Percentiles rank a stretch among this genome's conserved stretches.
Conservation (phyloP, 148 eudicot species). For the Salicornia ramosissima region DNA sequence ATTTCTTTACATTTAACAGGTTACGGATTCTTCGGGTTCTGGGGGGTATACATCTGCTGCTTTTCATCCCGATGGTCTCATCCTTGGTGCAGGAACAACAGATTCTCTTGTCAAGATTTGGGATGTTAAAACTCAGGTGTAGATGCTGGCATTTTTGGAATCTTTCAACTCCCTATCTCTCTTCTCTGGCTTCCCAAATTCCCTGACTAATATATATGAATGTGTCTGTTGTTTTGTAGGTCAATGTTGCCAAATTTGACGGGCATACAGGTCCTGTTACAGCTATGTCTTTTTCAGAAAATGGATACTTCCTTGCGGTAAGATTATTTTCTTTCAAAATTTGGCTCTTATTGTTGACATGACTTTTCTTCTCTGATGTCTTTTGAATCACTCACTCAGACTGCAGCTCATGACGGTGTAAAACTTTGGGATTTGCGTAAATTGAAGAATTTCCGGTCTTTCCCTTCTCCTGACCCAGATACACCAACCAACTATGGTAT, state of each 20-base stretch:
- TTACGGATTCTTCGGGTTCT: constrained; percentile 57
- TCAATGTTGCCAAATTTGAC: constrained; percentile 84
- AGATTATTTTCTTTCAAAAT: constrained; percentile 2
- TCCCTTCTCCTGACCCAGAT: constrained; percentile 63
- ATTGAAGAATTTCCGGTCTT: constrained; percentile 76
- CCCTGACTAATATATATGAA: neutral
- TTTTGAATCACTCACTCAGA: constrained; percentile 46
- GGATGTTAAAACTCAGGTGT: constrained; percentile 98
- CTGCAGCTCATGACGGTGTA: constrained; percentile 96
- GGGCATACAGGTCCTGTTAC: constrained; percentile 86
- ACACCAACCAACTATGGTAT: constrained; percentile 83
- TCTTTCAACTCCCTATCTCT: neutral
- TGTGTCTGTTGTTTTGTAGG: constrained; percentile 34
- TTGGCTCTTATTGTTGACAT: neutral
- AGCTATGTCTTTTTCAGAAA: constrained; percentile 90
- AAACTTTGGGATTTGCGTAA: constrained; percentile 96
- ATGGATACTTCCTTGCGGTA: constrained; percentile 97
- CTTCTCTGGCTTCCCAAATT: neutral
- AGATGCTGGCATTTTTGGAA: neutral
- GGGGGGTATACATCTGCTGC: constrained; percentile 95
- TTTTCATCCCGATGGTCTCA: constrained; percentile 98
- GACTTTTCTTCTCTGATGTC: constrained; percentile 4
- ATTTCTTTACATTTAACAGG: constrained; percentile 38
- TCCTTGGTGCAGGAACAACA: constrained; percentile 92
- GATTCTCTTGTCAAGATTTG: constrained; percentile 80